Evolutionary conservation across 192 early-diverging fungal genomes (phyloP).

Genomic region (Phlyctochytrium arcticum): DNA sequence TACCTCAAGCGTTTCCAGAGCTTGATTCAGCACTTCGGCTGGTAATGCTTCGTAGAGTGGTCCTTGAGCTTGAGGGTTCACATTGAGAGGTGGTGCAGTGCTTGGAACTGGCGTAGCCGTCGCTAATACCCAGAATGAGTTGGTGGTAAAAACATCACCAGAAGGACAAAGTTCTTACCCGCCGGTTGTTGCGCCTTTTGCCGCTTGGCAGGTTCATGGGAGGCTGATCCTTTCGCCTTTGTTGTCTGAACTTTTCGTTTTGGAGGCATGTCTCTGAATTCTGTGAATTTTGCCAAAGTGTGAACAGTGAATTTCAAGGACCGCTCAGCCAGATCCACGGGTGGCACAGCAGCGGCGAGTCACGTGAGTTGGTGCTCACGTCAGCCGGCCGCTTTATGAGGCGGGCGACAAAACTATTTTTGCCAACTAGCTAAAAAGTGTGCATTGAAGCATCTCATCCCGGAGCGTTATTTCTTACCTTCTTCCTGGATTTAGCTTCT

Average conservation of each 20-base stretch:
- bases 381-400: no score
- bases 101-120: neutral
- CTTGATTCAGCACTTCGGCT: neutral
- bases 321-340: no score
- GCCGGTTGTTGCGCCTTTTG: neutral
- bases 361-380: no score
- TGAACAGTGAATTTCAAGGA: no score
- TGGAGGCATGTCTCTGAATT: slow-evolving; percentile 12
- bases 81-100: neutral
- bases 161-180: neutral
- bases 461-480: no score
- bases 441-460: no score
- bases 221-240: neutral
- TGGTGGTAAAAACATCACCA: neutral
- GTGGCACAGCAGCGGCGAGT: no score
- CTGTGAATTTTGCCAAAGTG: neutral
- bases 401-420: no score
- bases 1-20: neutral
- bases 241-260: slow-evolving; percentile 1
- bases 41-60: slow-evolving; percentile 21
- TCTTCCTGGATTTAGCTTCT: no score
- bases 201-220: neutral
- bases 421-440: no score
- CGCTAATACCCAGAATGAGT: neutral
- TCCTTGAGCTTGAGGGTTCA: slow-evolving; percentile 8